Conservation (phyloP, 352 stramenopile genomes). For the Halophytophthora batemanensis region DNA sequence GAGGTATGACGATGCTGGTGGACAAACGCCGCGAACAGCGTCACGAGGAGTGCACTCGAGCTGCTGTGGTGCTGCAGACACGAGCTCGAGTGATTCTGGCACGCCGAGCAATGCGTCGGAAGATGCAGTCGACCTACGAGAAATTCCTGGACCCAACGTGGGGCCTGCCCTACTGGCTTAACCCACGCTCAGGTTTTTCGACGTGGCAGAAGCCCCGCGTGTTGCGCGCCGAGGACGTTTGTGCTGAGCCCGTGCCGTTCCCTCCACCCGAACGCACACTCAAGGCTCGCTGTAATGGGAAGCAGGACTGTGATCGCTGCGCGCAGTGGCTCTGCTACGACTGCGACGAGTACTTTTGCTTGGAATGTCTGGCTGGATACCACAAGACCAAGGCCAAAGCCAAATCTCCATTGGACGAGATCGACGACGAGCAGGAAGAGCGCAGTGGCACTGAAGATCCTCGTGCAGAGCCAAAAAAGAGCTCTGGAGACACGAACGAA, state of each 20-base stretch:
- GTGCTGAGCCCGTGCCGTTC: constrained; percentile 42
- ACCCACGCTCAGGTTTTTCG: constrained; percentile 56
- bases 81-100: constrained; percentile 31
- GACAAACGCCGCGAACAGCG: constrained; percentile 20
- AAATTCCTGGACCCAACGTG: constrained; percentile 72
- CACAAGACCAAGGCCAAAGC: constrained; percentile 34
- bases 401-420: background rate
- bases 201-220: constrained; percentile 63
- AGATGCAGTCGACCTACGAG: constrained; percentile 50
- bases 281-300: constrained; percentile 41
- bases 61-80: constrained; percentile 34
- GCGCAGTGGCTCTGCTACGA: constrained; percentile 59
- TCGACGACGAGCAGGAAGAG: background rate
- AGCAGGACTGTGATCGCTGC: constrained; percentile 35
- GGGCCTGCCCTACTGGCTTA: constrained; percentile 68
- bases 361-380: constrained; percentile 31
- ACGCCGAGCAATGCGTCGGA: constrained; percentile 19
- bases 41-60: constrained; percentile 10
- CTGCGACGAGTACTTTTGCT: constrained; percentile 62
- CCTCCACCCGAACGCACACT: constrained; percentile 32
- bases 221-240: constrained; percentile 56
- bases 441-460: background rate
- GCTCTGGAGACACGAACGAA: background rate
- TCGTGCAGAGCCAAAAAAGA: background rate
- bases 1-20: constrained; percentile 18